These are phyloP conservation scores for Aspergillus leporis DNA, from an alignment of 495 filamentous ascomycete genomes.

Conservation along the genomic window DNA sequence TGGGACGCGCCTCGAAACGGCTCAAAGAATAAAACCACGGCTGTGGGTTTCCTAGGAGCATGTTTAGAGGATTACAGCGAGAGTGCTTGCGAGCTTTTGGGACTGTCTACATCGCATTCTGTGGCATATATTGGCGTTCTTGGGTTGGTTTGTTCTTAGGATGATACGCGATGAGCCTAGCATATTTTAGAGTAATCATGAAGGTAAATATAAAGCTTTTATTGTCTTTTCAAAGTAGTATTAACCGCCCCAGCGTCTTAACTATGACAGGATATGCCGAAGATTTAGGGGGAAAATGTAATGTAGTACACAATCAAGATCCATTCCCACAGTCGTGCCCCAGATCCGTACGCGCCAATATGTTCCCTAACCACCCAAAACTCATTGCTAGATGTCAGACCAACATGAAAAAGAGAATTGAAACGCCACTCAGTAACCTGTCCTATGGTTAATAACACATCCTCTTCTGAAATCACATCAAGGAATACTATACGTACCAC, in stretches of 20 bases:
- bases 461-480: neutral
- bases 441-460: conserved; percentile 4
- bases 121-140: neutral
- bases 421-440: conserved; percentile 23
- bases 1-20: conserved; percentile 47
- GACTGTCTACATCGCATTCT: neutral
- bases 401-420: neutral
- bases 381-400: neutral
- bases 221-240: neutral
- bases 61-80: neutral
- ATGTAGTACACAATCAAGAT: neutral
- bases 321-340: neutral
- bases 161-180: neutral
- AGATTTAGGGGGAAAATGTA: neutral
- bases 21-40: conserved; percentile 37
- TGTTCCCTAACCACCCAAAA: neutral
- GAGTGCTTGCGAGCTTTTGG: neutral
- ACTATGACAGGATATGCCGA: neutral
- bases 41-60: neutral
- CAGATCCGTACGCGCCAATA: neutral
- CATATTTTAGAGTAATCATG: neutral
- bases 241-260: neutral
- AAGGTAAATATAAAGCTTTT: neutral
- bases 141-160: neutral
- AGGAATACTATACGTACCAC: conserved; percentile 28